Percentiles rank a stretch among this genome's conserved stretches.
phyloP scores from a whole-genome alignment of 2,329 filamentous ascomycete species.

The Chrysosphaeria jannelii region DNA sequence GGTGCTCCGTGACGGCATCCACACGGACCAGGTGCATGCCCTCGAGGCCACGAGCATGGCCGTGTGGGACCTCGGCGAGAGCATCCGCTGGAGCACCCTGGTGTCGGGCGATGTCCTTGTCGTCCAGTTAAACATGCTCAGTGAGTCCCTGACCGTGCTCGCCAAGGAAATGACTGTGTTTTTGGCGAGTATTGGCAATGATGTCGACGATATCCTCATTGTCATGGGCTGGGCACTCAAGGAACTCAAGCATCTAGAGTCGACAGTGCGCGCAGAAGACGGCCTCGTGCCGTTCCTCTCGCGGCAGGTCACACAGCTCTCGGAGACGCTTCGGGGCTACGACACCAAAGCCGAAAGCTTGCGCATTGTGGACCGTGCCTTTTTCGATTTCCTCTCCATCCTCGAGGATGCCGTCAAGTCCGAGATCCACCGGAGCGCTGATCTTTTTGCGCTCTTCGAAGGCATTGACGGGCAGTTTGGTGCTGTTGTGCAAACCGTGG shows the following conservation, averaged over 20 bases:
- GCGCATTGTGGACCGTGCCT: slow-evolving; percentile 64
- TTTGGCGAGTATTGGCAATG: slow-evolving; percentile 76
- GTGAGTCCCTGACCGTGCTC: slow-evolving; percentile 57
- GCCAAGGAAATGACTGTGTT: slow-evolving; percentile 71
- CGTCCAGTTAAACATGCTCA: slow-evolving; percentile 54
- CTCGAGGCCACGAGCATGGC: slow-evolving; percentile 76
- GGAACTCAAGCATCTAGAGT: slow-evolving; percentile 42
- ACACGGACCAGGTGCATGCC: slow-evolving; percentile 58
- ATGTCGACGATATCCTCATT: slow-evolving; percentile 71
- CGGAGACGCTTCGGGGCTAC: slow-evolving; percentile 44
- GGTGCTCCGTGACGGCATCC: slow-evolving; percentile 79
- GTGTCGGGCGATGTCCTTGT: slow-evolving; percentile 69
- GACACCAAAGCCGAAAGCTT: too few relatives aligned
- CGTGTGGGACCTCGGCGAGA: slow-evolving; percentile 85
- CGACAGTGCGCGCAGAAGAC: slow-evolving; percentile 21
- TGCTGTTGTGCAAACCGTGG: slow-evolving; percentile 59
- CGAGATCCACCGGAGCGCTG: slow-evolving; percentile 52
- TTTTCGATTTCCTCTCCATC: slow-evolving; percentile 59
- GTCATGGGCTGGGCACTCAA: slow-evolving; percentile 92
- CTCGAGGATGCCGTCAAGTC: slow-evolving; percentile 71
- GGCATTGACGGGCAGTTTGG: slow-evolving; percentile 72
- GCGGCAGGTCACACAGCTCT: slow-evolving; percentile 34
- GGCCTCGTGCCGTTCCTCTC: slow-evolving; percentile 13
- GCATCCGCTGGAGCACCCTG: slow-evolving; percentile 69
- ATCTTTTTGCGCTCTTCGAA: slow-evolving; percentile 72